A percentile compares a stretch with the other conserved stretches of the same genome.
Evolutionary conservation across 208 protist genomes (phyloP).

Genomic region (Crithidia sp.): DNA sequence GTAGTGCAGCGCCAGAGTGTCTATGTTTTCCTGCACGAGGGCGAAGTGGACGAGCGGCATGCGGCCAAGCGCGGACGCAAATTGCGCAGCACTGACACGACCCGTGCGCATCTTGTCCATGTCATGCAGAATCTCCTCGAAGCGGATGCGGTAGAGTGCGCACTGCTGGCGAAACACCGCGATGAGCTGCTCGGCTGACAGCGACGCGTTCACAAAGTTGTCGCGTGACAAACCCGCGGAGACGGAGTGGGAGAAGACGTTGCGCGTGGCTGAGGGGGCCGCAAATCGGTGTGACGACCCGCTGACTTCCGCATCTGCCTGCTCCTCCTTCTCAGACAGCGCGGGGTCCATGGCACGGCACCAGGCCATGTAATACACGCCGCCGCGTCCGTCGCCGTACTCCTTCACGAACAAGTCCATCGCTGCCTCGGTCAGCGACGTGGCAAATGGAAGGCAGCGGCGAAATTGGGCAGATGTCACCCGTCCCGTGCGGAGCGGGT

Average conservation of each 20-base stretch:
- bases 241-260: constrained; percentile 2
- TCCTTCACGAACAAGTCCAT: constrained; percentile 69
- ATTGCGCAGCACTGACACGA: constrained; percentile 76
- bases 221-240: constrained; percentile 18
- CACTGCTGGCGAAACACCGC: constrained; percentile 67
- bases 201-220: constrained; percentile 36
- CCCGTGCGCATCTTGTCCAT: constrained; percentile 89
- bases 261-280: background rate
- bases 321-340: constrained; percentile 13
- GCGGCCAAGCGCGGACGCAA: constrained; percentile 78
- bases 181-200: constrained; percentile 59
- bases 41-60: constrained; percentile 80
- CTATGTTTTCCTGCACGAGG: constrained; percentile 67
- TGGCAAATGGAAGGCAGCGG: constrained; percentile 63
- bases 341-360: constrained; percentile 69
- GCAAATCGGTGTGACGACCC: background rate
- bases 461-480: constrained; percentile 76
- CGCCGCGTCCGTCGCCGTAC: constrained; percentile 72
- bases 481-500: constrained; percentile 68
- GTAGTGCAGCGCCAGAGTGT: constrained; percentile 73
- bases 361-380: constrained; percentile 79
- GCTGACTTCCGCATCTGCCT: background rate
- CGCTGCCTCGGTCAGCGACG: constrained; percentile 23
- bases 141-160: constrained; percentile 74
- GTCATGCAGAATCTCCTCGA: constrained; percentile 81